A percentile compares a stretch with the other conserved stretches of the same genome.
These are phyloP conservation scores for Trametes versicolor DNA, from an alignment of 1,284 basidiomycete species.

Conservation along the genomic window DNA sequence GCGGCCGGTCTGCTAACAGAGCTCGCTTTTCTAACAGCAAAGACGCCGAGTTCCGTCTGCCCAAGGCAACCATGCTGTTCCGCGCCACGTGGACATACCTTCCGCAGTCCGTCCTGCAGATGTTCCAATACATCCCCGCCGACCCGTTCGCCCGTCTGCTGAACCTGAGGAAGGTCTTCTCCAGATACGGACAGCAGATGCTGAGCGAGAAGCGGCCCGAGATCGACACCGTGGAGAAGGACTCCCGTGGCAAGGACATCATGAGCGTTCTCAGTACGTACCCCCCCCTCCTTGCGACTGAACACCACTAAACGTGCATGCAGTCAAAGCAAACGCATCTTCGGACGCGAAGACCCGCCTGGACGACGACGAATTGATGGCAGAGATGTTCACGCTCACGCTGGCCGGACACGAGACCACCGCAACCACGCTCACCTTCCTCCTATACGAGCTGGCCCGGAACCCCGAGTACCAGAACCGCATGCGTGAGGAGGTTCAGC, in stretches of 20 bases:
- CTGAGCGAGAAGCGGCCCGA: slow-evolving; percentile 49
- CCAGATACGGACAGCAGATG: slow-evolving; percentile 40
- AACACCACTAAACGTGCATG: neutral
- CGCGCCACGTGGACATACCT: slow-evolving; percentile 35
- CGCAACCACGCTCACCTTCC: slow-evolving; percentile 37
- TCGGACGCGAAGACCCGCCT: slow-evolving; percentile 54
- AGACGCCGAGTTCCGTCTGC: slow-evolving; percentile 19
- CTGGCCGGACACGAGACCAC: slow-evolving; percentile 42
- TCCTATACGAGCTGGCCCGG: slow-evolving; percentile 43
- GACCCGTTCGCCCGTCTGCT: slow-evolving; percentile 45
- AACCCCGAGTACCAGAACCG: slow-evolving; percentile 42
- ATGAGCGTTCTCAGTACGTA: slow-evolving; percentile 53
- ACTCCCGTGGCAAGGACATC: slow-evolving; percentile 43
- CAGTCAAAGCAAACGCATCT: slow-evolving; percentile 63
- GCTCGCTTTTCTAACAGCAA: slow-evolving; percentile 2
- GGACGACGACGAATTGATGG: slow-evolving; percentile 55
- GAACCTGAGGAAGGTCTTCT: slow-evolving; percentile 24
- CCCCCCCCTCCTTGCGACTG: neutral
- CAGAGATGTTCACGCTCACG: slow-evolving; percentile 58
- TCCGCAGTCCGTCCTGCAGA: slow-evolving; percentile 49
- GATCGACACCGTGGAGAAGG: slow-evolving; percentile 24
- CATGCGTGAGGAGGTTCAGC: slow-evolving; percentile 43
- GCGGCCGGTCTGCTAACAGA: neutral
- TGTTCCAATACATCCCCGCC: slow-evolving; percentile 46
- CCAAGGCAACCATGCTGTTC: slow-evolving; percentile 28